Evolutionary conservation across 1,284 basidiomycete genomes (phyloP), one percentile per base, ranked within the genome.

Genomic region (Psilocybe mexicana): DNA sequence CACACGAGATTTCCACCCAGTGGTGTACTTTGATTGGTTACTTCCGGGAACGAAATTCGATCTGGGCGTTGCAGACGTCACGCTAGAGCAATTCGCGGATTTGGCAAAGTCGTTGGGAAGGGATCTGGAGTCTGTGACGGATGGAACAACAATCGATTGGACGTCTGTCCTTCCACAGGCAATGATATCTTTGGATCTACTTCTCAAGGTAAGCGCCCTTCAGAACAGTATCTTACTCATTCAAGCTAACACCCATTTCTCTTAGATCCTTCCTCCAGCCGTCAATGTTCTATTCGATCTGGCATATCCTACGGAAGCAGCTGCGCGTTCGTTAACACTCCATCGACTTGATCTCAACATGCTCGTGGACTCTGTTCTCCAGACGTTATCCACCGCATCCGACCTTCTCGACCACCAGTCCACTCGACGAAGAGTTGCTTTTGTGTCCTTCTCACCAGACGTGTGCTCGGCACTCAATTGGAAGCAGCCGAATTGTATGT

Each of bases 401-500:
- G 80, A 74, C 61, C 77, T 78, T 38, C 68, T 78, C 5, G 83
- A 82, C 52, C 78, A 76, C 43, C 73, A 74, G n/a, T 72, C 76
- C 57, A 74, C 76, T 50, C 82, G 85, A 61, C 80, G 93, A 54
- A 87, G 88, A 66, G 85, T 97, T 57, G 85, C 94, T 11, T 93
- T 98, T 70, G 89, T 88, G 48, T 95, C 93, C 11, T 97, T 92
- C 72, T 89, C 87, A 59, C 92, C 95, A 10, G 89, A 92, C 65
- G 84, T 94, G 2, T 96, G 94, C 72, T 86, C 91, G 2, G 88
- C 91, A 14, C 74, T 99, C 56, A 98, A 99, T 72, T 98, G 97
- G 96, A 99, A 99, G 76, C 97, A 99, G 75, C 97, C 97, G 14
- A 99, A 99, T 73, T 98, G 94, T 91, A 74, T 72, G 83, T 72